Evolutionary conservation across 179 eudicot species (phyloP), one percentile per base, ranked within the genome.

Genomic region (Silene noctiflora): DNA sequence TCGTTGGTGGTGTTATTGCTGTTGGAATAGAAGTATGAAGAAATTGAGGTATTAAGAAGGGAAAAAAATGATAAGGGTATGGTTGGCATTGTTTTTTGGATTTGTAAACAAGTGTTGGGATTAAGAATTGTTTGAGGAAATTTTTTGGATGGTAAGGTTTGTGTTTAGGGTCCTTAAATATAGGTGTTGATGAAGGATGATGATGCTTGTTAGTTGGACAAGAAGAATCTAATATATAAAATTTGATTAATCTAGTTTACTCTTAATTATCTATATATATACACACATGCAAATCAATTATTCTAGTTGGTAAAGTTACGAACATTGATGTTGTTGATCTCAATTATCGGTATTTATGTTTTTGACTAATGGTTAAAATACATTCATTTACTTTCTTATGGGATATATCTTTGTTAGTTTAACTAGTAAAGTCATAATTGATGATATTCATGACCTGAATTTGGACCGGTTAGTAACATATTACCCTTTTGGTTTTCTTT

Each of bases 81-180:
- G 81, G 81, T 74, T 58, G 81, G 78, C 81, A 79, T 79, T 79
- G 33, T 42, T 67, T 79, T 31, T 39, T 33, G 81, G 70, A 62
- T 21, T 2, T 74, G 63, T 22, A 19, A 51, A 78, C 77, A 78
- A 78, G 67, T 78, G 73, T 8, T 64, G 11, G 72, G 81, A 25
- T 10, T 31, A 11, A 21, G 59, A n/a, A 5, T 66, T 72, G 42
- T 42, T 67, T 55, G 12, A 44, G 19, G 13, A 29, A 25, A 72
- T 3, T 9, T 20, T 51, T 59, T 71, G 73, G 27, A 24, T 24
- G 10, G 71, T 24, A 61, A 62, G 11, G 75, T 67, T 33, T 68
- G 73, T 62, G 31, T 12, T 12, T 22, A 5, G 19, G 35, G 63
- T 62, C 69, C 74, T 74, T 79, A 79, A 39, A 79, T 79, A 75